Conservation (phyloP, 2,329 filamentous ascomycete species). For the Fusarium robinianum region DNA sequence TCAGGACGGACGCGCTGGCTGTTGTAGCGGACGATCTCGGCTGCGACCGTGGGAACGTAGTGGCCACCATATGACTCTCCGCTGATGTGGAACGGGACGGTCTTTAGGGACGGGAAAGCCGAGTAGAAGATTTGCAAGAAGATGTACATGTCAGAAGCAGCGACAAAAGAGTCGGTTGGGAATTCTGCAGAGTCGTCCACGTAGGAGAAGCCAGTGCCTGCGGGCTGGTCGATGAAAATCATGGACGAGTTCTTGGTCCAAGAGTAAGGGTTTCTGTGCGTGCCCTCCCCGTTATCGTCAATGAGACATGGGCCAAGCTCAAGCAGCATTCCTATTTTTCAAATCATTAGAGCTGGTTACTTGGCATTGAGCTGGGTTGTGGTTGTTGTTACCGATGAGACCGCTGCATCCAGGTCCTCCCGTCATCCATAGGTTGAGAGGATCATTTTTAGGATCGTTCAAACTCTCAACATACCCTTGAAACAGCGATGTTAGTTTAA, state of each 20-base stretch:
- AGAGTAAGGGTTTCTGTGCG: conserved; percentile 20
- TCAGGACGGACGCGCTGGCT: background rate
- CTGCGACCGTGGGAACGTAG: conserved; percentile 28
- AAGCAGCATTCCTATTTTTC: conserved; percentile 26
- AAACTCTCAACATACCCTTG: conserved; percentile 30
- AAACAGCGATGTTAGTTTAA: background rate
- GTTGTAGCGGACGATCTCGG: conserved; percentile 30
- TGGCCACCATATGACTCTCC: conserved; percentile 31
- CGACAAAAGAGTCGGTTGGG: conserved; percentile 24
- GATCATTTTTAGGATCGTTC: conserved; percentile 16
- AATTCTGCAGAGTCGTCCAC: conserved; percentile 19
- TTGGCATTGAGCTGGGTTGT: no score
- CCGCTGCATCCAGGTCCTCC: conserved; percentile 28
- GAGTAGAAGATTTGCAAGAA: conserved; percentile 26
- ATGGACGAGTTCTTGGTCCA: conserved; percentile 31
- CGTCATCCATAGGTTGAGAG: conserved; percentile 28
- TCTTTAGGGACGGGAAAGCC: conserved; percentile 11
- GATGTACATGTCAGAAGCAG: conserved; percentile 23
- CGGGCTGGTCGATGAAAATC: conserved; percentile 31
- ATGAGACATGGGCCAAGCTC: conserved; percentile 28
- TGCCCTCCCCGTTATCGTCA: conserved; percentile 17
- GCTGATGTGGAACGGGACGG: conserved; percentile 23
- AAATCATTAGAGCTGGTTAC: no score
- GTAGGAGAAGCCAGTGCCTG: conserved; percentile 29
- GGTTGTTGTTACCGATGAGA: conserved; percentile 9